Conservation (phyloP, 768 basidiomycete genomes). For the Phlegmacium glaucopus region DNA sequence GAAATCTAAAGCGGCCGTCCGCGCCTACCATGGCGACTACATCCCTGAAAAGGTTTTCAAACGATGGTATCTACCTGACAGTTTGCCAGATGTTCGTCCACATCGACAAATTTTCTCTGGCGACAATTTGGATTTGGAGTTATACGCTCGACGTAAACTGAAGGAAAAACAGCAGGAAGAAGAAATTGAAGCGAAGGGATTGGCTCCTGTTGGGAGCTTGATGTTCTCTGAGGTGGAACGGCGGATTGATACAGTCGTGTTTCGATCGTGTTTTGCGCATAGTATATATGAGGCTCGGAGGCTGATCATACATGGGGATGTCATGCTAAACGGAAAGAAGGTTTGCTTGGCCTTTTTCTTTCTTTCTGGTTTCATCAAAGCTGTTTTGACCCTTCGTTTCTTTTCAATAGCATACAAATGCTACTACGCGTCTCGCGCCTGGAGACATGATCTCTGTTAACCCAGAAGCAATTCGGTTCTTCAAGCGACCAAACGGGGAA, state of each 20-base stretch:
- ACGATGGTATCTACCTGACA: slow-evolving; percentile 88
- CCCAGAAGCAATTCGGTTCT: slow-evolving; percentile 73
- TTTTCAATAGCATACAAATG: slow-evolving; percentile 62
- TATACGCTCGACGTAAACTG: slow-evolving; percentile 56
- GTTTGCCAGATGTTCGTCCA: slow-evolving; percentile 82
- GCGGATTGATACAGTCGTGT: slow-evolving; percentile 88
- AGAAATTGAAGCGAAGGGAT: slow-evolving; percentile 55
- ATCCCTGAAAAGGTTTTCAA: slow-evolving; percentile 93
- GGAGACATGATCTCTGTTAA: slow-evolving; percentile 94
- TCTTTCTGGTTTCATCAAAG: not conserved
- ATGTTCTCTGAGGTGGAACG: slow-evolving; percentile 96
- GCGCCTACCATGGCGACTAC: slow-evolving; percentile 94
- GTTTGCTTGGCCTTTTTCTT: slow-evolving; percentile 40
- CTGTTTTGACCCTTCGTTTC: not conserved
- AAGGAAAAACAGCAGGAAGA: slow-evolving; percentile 46
- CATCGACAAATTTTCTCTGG: slow-evolving; percentile 38
- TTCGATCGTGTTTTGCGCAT: slow-evolving; percentile 36
- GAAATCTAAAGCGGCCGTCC: slow-evolving; percentile 79
- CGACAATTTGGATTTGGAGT: slow-evolving; percentile 45
- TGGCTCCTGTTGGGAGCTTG: slow-evolving; percentile 91
- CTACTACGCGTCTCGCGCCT: slow-evolving; percentile 86
- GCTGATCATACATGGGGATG: slow-evolving; percentile 83
- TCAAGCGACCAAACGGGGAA: slow-evolving; percentile 38
- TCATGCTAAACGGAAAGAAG: slow-evolving; percentile 86
- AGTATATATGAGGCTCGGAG: slow-evolving; percentile 89